phyloP scores from a whole-genome alignment of 306 rosid species.

The Fragaria iinumae region DNA sequence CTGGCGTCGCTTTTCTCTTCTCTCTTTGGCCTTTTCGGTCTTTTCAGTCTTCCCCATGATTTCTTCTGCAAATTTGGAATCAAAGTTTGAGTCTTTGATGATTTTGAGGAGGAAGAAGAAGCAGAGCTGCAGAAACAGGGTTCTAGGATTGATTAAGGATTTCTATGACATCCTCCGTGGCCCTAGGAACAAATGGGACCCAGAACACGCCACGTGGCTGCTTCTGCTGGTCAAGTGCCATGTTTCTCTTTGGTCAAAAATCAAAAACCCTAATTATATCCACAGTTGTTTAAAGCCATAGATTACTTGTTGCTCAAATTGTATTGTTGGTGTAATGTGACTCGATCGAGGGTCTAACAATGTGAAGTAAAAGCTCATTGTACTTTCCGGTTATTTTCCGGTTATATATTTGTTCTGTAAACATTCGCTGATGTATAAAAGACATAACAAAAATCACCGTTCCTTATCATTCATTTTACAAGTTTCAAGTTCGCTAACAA shows the following conservation, averaged over 20 bases:
- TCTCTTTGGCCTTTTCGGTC: constrained; percentile 69
- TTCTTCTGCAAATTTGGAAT: background rate
- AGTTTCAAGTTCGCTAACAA: no score
- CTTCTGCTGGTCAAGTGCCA: constrained; percentile 1
- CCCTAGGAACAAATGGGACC: background rate
- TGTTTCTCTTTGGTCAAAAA: background rate
- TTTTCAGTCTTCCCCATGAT: constrained; percentile 66
- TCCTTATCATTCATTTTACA: fast-evolving
- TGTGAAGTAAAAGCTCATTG: no score
- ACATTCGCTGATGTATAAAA: no score
- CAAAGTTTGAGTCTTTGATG: constrained; percentile 6
- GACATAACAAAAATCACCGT: no score
- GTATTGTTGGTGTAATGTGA: no score
- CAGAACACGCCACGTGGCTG: background rate
- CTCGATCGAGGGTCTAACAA: no score
- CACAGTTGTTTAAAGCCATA: background rate
- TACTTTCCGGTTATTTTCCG: no score
- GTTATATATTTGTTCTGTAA: no score
- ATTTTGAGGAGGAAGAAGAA: background rate
- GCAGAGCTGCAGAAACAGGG: background rate
- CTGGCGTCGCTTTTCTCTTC: constrained; percentile 73
- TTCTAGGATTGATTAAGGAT: background rate
- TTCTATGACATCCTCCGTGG: constrained; percentile 12
- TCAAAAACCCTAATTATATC: background rate
- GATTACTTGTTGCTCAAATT: background rate